These are phyloP conservation scores for Casuarina cunninghamiana DNA, from an alignment of 306 rosid genomes.

Conservation along the genomic window DNA sequence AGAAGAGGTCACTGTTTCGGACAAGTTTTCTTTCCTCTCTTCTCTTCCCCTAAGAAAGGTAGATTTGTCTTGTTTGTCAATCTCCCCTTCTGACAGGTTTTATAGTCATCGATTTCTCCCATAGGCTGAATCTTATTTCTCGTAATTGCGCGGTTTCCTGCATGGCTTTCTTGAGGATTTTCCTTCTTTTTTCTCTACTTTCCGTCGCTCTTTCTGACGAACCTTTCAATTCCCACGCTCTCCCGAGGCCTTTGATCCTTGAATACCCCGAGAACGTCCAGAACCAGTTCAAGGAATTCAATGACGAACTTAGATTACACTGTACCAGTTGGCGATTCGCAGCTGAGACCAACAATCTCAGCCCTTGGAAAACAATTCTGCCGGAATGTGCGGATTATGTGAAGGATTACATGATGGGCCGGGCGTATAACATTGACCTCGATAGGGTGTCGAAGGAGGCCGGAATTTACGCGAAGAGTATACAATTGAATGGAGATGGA, in stretches of 20 bases:
- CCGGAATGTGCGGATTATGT: conserved; percentile 65
- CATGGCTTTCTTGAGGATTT: conserved; percentile 34
- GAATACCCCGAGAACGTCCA: conserved; percentile 42
- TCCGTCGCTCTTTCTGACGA: conserved; percentile 44
- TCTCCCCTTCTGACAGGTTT: neutral
- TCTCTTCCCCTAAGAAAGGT: neutral
- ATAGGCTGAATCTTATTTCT: conserved; percentile 5
- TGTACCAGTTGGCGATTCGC: conserved; percentile 85
- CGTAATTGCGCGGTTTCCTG: neutral
- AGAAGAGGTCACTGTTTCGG: conserved; percentile 12
- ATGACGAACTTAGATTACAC: conserved; percentile 40
- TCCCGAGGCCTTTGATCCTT: conserved; percentile 57
- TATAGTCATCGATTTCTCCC: neutral
- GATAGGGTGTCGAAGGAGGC: conserved; percentile 66
- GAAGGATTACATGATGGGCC: conserved; percentile 57
- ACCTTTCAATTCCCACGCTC: conserved; percentile 35
- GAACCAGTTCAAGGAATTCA: conserved; percentile 22
- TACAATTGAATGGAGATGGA: conserved; percentile 58
- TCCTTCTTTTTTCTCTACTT: conserved; percentile 38
- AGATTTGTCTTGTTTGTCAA: neutral
- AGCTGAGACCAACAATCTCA: conserved; percentile 73
- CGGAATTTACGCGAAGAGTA: conserved; percentile 46
- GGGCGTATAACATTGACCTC: conserved; percentile 52
- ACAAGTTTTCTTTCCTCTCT: conserved; percentile 1
- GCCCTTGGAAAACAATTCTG: conserved; percentile 70